phyloP scores from a whole-genome alignment of 2,329 filamentous ascomycete species.

The Colletotrichum sp. region DNA sequence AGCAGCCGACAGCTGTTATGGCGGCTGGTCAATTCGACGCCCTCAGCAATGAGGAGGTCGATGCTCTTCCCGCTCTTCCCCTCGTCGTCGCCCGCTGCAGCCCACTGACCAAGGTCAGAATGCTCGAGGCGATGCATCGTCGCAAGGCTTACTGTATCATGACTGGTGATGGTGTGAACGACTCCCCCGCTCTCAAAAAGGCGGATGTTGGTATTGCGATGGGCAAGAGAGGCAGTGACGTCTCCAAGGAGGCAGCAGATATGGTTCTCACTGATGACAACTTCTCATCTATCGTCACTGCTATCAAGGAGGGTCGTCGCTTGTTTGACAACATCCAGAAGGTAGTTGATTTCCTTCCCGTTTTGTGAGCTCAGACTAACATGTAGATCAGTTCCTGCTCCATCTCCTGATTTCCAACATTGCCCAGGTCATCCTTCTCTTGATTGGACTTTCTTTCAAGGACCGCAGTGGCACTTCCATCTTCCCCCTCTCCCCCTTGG shows the following conservation, averaged over 20 bases:
- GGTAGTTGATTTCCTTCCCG: constrained; percentile 42
- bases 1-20: constrained; percentile 58
- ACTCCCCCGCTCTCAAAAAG: constrained; percentile 74
- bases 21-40: constrained; percentile 67
- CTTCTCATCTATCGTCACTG: constrained; percentile 81
- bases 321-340: constrained; percentile 79
- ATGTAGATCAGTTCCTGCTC: constrained; percentile 54
- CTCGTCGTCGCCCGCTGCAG: constrained; percentile 74
- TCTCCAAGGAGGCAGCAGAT: constrained; percentile 82
- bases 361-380: background rate
- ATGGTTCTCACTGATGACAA: constrained; percentile 91
- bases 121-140: constrained; percentile 76
- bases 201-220: constrained; percentile 80
- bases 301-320: constrained; percentile 72
- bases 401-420: constrained; percentile 74
- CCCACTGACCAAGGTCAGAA: constrained; percentile 74
- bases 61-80: constrained; percentile 64
- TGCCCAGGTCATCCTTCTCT: constrained; percentile 70
- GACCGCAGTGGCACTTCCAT: constrained; percentile 63
- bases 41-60: constrained; percentile 66
- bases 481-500: constrained; percentile 73
- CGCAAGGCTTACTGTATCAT: constrained; percentile 73
- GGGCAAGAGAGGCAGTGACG: constrained; percentile 73
- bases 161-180: constrained; percentile 79
- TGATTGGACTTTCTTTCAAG: constrained; percentile 74